Base-by-base conservation (phyloP, 176 grass and related monocot genomes). In the Luzula sylvatica region DNA sequence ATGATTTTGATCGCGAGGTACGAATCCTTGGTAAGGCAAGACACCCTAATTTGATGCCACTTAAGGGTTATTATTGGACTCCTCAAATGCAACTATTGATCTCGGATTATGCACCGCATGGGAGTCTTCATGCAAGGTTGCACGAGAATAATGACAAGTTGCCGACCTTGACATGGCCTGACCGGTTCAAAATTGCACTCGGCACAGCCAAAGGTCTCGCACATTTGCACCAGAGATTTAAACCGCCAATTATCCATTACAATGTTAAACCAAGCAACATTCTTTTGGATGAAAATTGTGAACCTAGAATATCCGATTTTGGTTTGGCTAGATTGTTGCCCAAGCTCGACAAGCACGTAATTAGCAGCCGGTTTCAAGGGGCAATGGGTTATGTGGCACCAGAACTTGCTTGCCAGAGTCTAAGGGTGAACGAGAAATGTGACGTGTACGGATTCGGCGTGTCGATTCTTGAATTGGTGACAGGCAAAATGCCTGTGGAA, bases 21-120 rank as follows among this genome's bases (percentile, higher is more conserved):
- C 80, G 92, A 39, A 47, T 78, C 11, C 92, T 96, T 7, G 92
- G 84, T 5, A 96, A 96, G 64, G 85, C 78, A 21, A 72, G 42
- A 61, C 92, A 96, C 74, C 74, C 74, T 1, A 96, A 86, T 67
- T 66, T 96, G 52, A 28, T 86, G 59, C 55, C 73, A 32, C 75
- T 96, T 40, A 86, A 80, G 71, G 85, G 84, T 49, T 96, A 96
- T 74, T 96, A 96, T 65, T 96, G 85, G 85, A 96, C 85, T 52
- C 77, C 85, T 20, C 71, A 90, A 64, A 65, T 96, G 59, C 92
- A 96, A 69, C 78, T 96, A 0, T 71, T 96, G 0, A 71, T 96
- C 8, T 74, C 81, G 1, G 92, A 96, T 67, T 86, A 96, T 75
- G 71, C 53, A 8, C 59, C 77, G 49, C 68, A 80, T 65, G 92